phyloP scores from a whole-genome alignment of 2,329 filamentous ascomycete genomes.

The Aspergillus fischeri region DNA sequence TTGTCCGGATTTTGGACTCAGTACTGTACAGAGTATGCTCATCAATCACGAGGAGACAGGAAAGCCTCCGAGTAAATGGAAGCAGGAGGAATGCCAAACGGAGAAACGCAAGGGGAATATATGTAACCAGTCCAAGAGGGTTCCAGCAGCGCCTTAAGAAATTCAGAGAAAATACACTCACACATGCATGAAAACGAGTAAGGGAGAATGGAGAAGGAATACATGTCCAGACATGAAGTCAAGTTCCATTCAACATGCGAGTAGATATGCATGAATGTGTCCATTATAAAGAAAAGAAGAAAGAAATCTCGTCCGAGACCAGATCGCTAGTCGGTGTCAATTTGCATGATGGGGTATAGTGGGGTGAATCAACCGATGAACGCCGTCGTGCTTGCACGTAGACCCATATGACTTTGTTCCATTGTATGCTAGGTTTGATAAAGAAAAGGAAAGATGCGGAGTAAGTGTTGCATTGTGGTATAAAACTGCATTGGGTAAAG shows the following conservation, averaged over 20 bases:
- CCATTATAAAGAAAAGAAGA: not conserved
- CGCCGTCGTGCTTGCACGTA: constrained; percentile 2
- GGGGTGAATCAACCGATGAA: constrained; percentile 1
- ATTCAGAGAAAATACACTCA: not conserved
- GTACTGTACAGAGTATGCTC: not conserved
- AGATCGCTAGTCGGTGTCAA: not conserved
- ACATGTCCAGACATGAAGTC: not conserved
- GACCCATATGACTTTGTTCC: not conserved
- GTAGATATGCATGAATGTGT: constrained; percentile 1
- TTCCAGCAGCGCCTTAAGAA: not conserved
- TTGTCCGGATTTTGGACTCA: not conserved
- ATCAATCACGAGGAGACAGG: not conserved
- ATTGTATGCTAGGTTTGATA: not conserved
- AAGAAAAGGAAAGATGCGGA: not conserved
- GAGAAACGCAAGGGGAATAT: not conserved
- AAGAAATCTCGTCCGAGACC: not conserved
- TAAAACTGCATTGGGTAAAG: not conserved
- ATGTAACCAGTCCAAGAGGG: not conserved
- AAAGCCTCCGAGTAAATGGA: not conserved
- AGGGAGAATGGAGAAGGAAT: not conserved
- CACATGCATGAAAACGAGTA: not conserved
- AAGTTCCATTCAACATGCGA: not conserved
- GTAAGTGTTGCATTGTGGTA: not conserved
- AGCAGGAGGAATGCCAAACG: not conserved
- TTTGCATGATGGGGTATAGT: not conserved